Evolutionary conservation across 257 asterid genomes (phyloP).

Genomic region (Primulina eburnea): DNA sequence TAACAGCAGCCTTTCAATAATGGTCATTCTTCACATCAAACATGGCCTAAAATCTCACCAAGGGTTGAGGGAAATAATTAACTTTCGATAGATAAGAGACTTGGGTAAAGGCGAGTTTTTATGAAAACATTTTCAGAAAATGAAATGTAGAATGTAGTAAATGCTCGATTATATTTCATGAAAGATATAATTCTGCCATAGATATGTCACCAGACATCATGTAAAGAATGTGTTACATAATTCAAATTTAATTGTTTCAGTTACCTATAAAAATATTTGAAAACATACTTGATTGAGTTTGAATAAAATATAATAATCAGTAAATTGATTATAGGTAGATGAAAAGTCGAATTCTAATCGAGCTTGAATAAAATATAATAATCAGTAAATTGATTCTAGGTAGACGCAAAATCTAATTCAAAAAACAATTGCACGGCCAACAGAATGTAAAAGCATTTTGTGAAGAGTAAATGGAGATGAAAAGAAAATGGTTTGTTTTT

Average conservation of each 20-base stretch:
- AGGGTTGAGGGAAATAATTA: neutral
- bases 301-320: neutral
- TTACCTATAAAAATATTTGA: neutral
- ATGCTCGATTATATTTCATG: no score
- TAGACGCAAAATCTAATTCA: neutral
- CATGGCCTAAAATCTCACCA: neutral
- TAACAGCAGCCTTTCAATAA: neutral
- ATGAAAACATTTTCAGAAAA: neutral
- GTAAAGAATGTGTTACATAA: neutral
- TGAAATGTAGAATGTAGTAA: neutral
- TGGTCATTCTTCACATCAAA: neutral
- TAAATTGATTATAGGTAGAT: neutral
- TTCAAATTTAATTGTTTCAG: no score
- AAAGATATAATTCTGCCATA: neutral
- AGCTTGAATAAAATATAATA: no score
- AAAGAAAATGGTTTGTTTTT: neutral
- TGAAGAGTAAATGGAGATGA: neutral
- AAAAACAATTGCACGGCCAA: neutral
- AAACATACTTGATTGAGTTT: neutral
- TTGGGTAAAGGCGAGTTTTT: neutral
- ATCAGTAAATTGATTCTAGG: neutral
- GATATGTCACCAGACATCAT: neutral
- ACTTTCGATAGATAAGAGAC: neutral
- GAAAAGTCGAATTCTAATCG: neutral
- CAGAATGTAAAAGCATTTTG: neutral